Evolutionary conservation across 139 green algal species (phyloP).

Genomic region (Pseudopediastrum boryanum): DNA sequence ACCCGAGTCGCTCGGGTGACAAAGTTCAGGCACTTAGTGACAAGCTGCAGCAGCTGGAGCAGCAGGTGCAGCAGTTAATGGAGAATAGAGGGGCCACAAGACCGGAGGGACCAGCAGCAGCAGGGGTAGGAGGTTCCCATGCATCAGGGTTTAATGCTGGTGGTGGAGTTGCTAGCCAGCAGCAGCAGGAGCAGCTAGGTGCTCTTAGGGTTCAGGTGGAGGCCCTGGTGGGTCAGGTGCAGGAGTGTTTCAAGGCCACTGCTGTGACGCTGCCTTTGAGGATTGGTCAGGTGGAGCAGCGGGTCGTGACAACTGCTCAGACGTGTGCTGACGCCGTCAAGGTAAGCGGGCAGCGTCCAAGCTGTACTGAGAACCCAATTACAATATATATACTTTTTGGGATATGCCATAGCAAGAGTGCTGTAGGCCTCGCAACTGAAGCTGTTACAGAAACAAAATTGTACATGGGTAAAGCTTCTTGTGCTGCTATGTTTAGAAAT

Average conservation of each 20-base stretch:
- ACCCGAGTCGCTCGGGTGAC: no score
- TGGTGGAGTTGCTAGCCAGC: not conserved
- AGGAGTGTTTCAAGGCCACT: not conserved
- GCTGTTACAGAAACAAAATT: not conserved
- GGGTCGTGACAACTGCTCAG: slow-evolving; percentile 27
- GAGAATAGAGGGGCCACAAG: not conserved
- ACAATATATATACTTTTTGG: not conserved
- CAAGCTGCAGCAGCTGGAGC: not conserved
- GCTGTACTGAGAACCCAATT: not conserved
- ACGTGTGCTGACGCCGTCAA: slow-evolving; percentile 37
- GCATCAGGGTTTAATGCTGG: not conserved
- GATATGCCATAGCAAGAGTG: not conserved
- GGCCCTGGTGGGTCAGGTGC: slow-evolving; percentile 14
- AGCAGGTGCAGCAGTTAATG: not conserved
- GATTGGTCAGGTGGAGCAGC: slow-evolving; percentile 26
- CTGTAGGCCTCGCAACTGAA: not conserved
- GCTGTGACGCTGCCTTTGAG: slow-evolving; percentile 5
- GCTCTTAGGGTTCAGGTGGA: not conserved
- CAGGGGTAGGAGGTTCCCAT: not conserved
- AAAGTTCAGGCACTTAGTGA: not conserved
- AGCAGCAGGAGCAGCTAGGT: not conserved
- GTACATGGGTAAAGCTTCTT: not conserved
- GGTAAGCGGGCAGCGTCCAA: slow-evolving; percentile 4
- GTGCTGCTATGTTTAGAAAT: not conserved
- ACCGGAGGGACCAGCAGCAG: not conserved